Percentiles rank a stretch among this genome's conserved stretches.
Evolutionary conservation across 352 stramenopile species (phyloP).

Genomic region (Pythium insidiosum): DNA sequence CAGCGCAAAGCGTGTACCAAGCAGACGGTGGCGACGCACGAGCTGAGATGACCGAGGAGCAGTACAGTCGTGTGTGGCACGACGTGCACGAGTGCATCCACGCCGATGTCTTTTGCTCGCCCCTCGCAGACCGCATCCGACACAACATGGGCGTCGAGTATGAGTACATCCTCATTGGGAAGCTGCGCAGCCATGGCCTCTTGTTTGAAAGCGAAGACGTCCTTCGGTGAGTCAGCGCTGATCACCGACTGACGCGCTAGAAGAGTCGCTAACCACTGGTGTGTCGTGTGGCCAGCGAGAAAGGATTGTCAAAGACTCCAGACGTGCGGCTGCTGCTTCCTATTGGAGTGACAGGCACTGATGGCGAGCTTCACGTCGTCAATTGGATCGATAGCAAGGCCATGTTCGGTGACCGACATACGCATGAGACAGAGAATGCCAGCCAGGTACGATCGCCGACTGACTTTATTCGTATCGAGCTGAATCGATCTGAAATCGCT

Average conservation of each 20-base stretch:
- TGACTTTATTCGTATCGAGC: no score
- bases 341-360: conserved; percentile 59
- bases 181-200: conserved; percentile 54
- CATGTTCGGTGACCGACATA: conserved; percentile 82
- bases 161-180: conserved; percentile 77
- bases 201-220: conserved; percentile 82
- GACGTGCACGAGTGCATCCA: conserved; percentile 66
- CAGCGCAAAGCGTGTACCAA: conserved; percentile 5
- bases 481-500: no score
- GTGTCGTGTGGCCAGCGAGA: no score
- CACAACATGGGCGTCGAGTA: conserved; percentile 81
- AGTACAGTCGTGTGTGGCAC: conserved; percentile 13
- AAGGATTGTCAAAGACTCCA: conserved; percentile 80
- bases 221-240: conserved; percentile 41
- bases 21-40: conserved; percentile 1
- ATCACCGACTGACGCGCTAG: no score
- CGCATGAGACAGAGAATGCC: conserved; percentile 70
- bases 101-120: conserved; percentile 66
- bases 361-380: conserved; percentile 50
- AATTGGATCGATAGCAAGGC: conserved; percentile 90
- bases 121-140: conserved; percentile 59
- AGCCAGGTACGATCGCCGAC: conserved; percentile 23
- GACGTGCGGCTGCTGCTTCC: conserved; percentile 75
- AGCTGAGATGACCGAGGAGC: conserved; percentile 11
- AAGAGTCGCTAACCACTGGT: no score